Percentiles rank a stretch among this genome's conserved stretches.
phyloP scores from a whole-genome alignment of 768 basidiomycete species.

The Paxillus involutus region DNA sequence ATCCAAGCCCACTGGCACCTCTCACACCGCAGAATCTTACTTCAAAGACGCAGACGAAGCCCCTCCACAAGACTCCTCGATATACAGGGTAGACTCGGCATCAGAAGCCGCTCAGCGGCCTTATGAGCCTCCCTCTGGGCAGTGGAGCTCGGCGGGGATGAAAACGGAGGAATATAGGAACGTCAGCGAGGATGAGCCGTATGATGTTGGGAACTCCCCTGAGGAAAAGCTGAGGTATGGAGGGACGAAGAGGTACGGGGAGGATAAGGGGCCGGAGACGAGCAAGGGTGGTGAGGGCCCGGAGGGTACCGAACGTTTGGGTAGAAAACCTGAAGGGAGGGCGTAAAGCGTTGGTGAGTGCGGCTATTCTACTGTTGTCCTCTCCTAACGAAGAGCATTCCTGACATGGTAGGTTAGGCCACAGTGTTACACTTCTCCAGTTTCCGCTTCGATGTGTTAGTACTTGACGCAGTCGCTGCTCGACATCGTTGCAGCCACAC shows the following conservation, averaged over 20 bases:
- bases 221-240: constrained; percentile 22
- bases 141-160: constrained; percentile 43
- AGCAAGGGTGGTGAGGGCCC: constrained; percentile 38
- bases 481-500: too few relatives aligned
- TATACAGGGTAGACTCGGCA: constrained; percentile 46
- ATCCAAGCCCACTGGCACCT: constrained; percentile 7
- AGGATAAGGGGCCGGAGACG: constrained; percentile 33
- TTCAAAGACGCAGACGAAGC: constrained; percentile 47
- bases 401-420: too few relatives aligned
- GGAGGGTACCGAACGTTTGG: constrained; percentile 34
- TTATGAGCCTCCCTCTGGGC: constrained; percentile 47
- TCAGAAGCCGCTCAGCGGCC: constrained; percentile 47
- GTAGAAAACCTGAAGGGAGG: constrained; percentile 33
- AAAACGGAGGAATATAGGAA: constrained; percentile 30
- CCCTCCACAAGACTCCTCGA: constrained; percentile 38
- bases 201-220: constrained; percentile 11
- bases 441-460: too few relatives aligned
- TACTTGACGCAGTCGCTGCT: too few relatives aligned
- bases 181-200: constrained; percentile 25
- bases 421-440: too few relatives aligned
- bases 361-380: too few relatives aligned
- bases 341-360: constrained; percentile 4
- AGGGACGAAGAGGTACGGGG: constrained; percentile 11
- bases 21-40: constrained; percentile 44
- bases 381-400: too few relatives aligned